A percentile compares a stretch with the other conserved stretches of the same genome.
phyloP scores from a whole-genome alignment of 345 rosid species.

The Brassica rapa region DNA sequence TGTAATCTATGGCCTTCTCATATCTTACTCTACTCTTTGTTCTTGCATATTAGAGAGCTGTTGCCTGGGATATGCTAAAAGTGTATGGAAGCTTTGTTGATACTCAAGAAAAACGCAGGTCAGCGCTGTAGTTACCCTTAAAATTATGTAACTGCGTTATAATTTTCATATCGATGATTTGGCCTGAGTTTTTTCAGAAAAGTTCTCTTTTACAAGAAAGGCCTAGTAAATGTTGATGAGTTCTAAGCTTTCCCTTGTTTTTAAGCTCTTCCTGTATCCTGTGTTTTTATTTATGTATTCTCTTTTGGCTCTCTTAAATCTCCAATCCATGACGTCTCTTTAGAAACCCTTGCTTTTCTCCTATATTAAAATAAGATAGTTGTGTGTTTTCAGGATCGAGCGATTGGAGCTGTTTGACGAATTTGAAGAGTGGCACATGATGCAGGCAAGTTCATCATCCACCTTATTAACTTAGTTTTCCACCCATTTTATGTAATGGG shows the following conservation, averaged over 20 bases:
- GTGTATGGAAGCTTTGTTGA: constrained; percentile 82
- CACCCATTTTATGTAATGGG: constrained; percentile 1
- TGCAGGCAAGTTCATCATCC: constrained; percentile 74
- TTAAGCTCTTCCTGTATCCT: constrained; percentile 9
- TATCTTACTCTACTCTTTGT: constrained; percentile 7
- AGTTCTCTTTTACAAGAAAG: constrained; percentile 31
- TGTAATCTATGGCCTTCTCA: neutral
- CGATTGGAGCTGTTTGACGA: constrained; percentile 90
- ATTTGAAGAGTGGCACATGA: constrained; percentile 98
- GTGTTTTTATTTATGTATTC: neutral
- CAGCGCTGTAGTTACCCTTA: constrained; percentile 14
- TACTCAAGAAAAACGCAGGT: constrained; percentile 83
- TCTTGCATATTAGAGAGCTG: constrained; percentile 57
- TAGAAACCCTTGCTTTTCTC: constrained; percentile 27
- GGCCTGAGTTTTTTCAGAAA: constrained; percentile 20
- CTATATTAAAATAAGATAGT: constrained; percentile 27
- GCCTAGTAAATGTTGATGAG: constrained; percentile 4
- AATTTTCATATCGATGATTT: constrained; percentile 1
- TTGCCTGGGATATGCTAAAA: constrained; percentile 96
- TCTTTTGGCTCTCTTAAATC: constrained; percentile 14
- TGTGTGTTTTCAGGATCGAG: constrained; percentile 68
- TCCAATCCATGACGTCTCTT: constrained; percentile 10
- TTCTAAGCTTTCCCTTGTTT: neutral
- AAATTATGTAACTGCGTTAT: neutral
- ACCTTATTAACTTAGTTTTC: constrained; percentile 6